Base-by-base conservation (phyloP, 2,329 filamentous ascomycete genomes). In the Corinectria fuckeliana region DNA sequence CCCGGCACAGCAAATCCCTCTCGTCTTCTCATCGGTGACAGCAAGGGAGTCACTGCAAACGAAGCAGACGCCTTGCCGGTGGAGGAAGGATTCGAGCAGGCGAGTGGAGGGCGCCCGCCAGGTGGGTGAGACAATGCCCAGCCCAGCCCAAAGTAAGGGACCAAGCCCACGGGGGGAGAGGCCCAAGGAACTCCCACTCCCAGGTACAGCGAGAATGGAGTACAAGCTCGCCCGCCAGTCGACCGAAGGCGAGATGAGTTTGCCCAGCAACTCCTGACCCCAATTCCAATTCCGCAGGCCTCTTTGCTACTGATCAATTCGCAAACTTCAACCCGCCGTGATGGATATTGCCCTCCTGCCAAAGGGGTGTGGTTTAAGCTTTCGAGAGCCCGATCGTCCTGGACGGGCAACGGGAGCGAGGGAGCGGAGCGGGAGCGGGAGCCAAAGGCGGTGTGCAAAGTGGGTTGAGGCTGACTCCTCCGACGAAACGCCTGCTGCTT, bases 361-460 rank as follows among this genome's bases (percentile, higher is more conserved):
- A 21, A 18, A 28, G 25, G 41, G 26, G 51, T 20, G 51, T 54
- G 41, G 52, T 28, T 32, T 32, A 49, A 36, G 45, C 45, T 49
- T 49, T 20, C 23, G 42, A 34, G 47, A 50, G 60, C 58, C 56
- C 59, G 62, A 66, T 66, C 65, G 50, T 60, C 63, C 56, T 68
- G 67, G 47, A 59, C 57, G 67, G 47, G 57, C 57, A 60, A 66
- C 67, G 67, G 67, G 67, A 69, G 64, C 61, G 57, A 68, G 60
- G 63, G 62, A 65, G 51, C 65, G 67, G 67, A 61, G 54, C 61
- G 59, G 67, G 67, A 69, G 65, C 67, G 67, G 67, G 67, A 61
- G 61, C 52, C 65, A 69, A 65, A 69, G 67, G 67, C 67, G 67
- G 62, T 64, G 67, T 69, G 67, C 56, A 48, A 58, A 52, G 56